Conservation (phyloP, 2,329 filamentous ascomycete genomes). For the Escovopsis sp. region DNA sequence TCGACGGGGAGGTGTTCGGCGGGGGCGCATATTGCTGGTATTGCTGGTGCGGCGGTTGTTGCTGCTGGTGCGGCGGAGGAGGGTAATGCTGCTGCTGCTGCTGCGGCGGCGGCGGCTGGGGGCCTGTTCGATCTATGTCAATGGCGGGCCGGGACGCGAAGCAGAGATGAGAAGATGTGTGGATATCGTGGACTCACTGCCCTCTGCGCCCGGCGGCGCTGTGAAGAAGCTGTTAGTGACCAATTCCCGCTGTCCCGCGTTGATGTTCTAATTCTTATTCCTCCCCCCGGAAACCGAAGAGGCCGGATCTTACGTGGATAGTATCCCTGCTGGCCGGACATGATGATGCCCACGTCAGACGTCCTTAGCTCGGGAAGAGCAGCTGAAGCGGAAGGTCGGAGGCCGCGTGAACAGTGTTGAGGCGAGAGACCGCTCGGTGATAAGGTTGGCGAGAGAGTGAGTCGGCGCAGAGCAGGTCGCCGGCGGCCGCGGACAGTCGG, state of each 20-base stretch:
- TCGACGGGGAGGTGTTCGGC: slow-evolving; percentile 32
- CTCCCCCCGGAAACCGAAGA: not conserved
- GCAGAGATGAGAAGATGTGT: not conserved
- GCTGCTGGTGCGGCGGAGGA: slow-evolving; percentile 17
- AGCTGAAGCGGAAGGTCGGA: too few species aligned
- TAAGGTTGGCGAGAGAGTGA: too few species aligned
- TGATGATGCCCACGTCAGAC: slow-evolving; percentile 7
- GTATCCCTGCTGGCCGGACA: slow-evolving; percentile 28
- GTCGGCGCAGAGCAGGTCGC: too few species aligned
- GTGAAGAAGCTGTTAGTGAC: slow-evolving; percentile 7
- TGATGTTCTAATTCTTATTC: too few species aligned
- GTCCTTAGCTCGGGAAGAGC: too few species aligned
- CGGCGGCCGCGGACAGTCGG: too few species aligned
- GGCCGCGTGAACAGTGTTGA: too few species aligned
- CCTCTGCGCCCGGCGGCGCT: slow-evolving; percentile 28
- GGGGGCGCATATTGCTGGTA: slow-evolving; percentile 31
- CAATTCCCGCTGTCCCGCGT: not conserved
- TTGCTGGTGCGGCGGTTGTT: slow-evolving; percentile 8
- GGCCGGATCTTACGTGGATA: slow-evolving; percentile 30
- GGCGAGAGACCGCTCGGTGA: too few species aligned
- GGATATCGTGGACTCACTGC: slow-evolving; percentile 3
- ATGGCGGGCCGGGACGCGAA: not conserved
- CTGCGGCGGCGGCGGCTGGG: too few species aligned
- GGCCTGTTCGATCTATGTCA: not conserved
- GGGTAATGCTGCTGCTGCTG: slow-evolving; percentile 15